phyloP scores from a whole-genome alignment of 371 early-diverging fungal species.

The Saksenaea oblongispora region DNA sequence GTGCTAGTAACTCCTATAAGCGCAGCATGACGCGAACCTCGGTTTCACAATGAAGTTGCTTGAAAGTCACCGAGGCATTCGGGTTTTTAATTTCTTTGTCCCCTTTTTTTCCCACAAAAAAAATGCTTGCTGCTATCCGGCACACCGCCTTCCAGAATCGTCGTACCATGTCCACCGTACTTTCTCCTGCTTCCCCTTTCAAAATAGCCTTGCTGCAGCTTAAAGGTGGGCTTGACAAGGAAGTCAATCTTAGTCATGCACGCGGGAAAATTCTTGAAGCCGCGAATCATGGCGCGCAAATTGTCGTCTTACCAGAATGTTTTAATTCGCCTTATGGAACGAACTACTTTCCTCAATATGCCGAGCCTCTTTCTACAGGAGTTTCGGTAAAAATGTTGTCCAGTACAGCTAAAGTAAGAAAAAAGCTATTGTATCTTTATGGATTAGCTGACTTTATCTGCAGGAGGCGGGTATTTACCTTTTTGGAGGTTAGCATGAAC shows the following conservation, averaged over 20 bases:
- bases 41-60: background rate
- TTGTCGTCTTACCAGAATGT: constrained; percentile 96
- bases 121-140: background rate
- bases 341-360: constrained; percentile 79
- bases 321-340: constrained; percentile 97
- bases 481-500: constrained; percentile 55
- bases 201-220: constrained; percentile 84
- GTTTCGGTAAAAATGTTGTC: constrained; percentile 69
- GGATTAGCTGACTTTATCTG: background rate
- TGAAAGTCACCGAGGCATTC: background rate
- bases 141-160: background rate
- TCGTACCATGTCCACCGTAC: constrained; percentile 21
- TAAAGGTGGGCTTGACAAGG: constrained; percentile 62
- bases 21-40: too few species aligned
- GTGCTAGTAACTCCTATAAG: too few species aligned
- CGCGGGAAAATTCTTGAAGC: constrained; percentile 81
- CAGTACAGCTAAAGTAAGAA: constrained; percentile 71
- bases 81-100: background rate
- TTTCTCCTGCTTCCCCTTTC: constrained; percentile 46
- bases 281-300: constrained; percentile 75
- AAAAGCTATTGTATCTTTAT: background rate
- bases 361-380: constrained; percentile 65
- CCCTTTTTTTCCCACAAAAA: background rate
- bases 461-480: constrained; percentile 79
- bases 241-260: constrained; percentile 78